Base-by-base conservation (phyloP, 75 land plant species). In the Cupressus sempervirens region DNA sequence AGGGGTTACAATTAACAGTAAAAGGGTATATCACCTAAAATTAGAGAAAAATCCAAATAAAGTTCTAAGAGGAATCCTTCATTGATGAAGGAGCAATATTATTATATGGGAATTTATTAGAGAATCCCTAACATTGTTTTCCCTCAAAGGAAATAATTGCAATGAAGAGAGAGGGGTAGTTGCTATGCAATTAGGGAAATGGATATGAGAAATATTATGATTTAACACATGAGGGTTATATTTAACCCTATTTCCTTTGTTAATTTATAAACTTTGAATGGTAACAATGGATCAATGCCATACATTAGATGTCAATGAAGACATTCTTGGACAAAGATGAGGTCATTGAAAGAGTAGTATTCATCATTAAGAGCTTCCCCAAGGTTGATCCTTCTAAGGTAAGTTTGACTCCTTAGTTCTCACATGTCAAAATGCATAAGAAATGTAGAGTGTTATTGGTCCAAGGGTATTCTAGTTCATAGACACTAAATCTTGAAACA, bases 371-470 rank as follows among this genome's bases (percentile, higher is more conserved):
- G 92, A 76, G 86, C 87, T 93, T 86, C 84, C 95, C 95, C 85
- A 96, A 96, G 82, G 93, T 95, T 84, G 96, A 96, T 86, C 94
- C 97, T 52, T 85, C 94, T n/a, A 92, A 95, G 98, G 98, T 96
- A 20, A 18, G 20, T 58, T 43, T 5, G 11, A 23, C 85, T 30
- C 13, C 84, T 80, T 18, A 34, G 0, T 40, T 32, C 72, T 26
- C 72, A 1, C 10, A 0, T 67, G 29, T 67, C 26, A 67, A 67
- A 67, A 67, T 67, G 9, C 72, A 67, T 20, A 67, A 0, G 26
- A 56, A 40, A 54, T 20, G 65, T 23, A 4, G 34, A 34, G 11
- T 8, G 7, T 30, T 70, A 2, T 30, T 29, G 1, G 7, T 70
- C 74, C 34, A 70, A n/a, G 35, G 74, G 13, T 12, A 30, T 30